A percentile compares a stretch with the other conserved stretches of the same genome.
Evolutionary conservation across 2,329 filamentous ascomycete species (phyloP).

Genomic region (Sclerotinia borealis): DNA sequence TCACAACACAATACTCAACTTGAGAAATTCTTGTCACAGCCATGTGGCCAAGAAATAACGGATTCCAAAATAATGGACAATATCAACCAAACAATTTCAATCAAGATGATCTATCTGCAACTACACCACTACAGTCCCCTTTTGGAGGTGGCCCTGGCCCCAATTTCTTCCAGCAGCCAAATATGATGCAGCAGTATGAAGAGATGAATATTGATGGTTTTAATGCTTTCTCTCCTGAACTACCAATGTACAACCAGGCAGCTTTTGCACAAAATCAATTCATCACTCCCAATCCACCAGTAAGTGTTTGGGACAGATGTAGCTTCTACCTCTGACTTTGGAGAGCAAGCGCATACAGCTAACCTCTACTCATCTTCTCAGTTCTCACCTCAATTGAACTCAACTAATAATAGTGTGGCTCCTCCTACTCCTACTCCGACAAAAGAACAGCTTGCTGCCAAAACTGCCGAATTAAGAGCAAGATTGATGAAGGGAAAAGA

Average conservation of each 20-base stretch:
- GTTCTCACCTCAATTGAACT: slow-evolving; percentile 23
- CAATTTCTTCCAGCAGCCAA: slow-evolving; percentile 20
- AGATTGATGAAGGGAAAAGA: slow-evolving; percentile 25
- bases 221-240: slow-evolving; percentile 21
- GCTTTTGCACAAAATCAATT: slow-evolving; percentile 25
- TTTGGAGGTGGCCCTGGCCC: slow-evolving; percentile 16
- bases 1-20: neutral
- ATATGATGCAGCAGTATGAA: slow-evolving; percentile 19
- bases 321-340: neutral
- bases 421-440: slow-evolving; percentile 15
- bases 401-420: slow-evolving; percentile 13
- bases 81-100: slow-evolving; percentile 23
- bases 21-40: neutral
- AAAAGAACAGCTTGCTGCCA: slow-evolving; percentile 25
- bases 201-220: slow-evolving; percentile 17
- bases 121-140: slow-evolving; percentile 7
- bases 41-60: slow-evolving; percentile 29
- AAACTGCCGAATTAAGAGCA: slow-evolving; percentile 32
- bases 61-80: slow-evolving; percentile 24
- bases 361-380: slow-evolving; percentile 14
- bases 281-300: slow-evolving; percentile 19
- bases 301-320: slow-evolving; percentile 19
- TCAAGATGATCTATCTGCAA: slow-evolving; percentile 20
- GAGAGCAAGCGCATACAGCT: slow-evolving; percentile 16
- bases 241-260: slow-evolving; percentile 21